Conservation (phyloP, 148 eudicot genomes). For the Chenopodium berlandieri region DNA sequence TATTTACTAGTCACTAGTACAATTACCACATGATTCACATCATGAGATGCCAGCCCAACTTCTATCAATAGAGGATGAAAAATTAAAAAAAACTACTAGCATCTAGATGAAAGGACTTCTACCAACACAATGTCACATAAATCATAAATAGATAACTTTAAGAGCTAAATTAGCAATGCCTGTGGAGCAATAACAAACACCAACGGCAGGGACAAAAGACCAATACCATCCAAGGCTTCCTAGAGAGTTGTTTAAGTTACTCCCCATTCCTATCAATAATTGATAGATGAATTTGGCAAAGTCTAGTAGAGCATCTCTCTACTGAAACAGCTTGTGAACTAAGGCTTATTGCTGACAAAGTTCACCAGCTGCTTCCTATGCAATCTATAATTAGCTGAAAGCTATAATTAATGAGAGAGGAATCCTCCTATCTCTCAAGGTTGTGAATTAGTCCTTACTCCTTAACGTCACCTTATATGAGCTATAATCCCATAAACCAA, state of each 20-base stretch:
- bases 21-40: too few relatives aligned
- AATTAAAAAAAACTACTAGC: too few relatives aligned
- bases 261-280: background rate
- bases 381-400: background rate
- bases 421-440: background rate
- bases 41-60: background rate
- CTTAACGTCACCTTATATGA: background rate
- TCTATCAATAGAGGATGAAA: background rate
- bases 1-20: background rate
- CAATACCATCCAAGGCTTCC: background rate
- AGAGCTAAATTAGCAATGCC: background rate
- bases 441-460: background rate
- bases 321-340: background rate
- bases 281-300: too few relatives aligned
- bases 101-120: background rate
- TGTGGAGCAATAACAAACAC: background rate
- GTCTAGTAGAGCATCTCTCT: too few relatives aligned
- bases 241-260: background rate
- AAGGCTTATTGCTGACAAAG: background rate
- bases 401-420: background rate
- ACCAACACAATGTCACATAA: background rate
- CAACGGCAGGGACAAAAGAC: background rate
- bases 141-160: too few relatives aligned
- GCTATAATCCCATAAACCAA: background rate
- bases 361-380: background rate